phyloP scores from a whole-genome alignment of 2,329 filamentous ascomycete genomes.

The Emericellopsis cladophorae region DNA sequence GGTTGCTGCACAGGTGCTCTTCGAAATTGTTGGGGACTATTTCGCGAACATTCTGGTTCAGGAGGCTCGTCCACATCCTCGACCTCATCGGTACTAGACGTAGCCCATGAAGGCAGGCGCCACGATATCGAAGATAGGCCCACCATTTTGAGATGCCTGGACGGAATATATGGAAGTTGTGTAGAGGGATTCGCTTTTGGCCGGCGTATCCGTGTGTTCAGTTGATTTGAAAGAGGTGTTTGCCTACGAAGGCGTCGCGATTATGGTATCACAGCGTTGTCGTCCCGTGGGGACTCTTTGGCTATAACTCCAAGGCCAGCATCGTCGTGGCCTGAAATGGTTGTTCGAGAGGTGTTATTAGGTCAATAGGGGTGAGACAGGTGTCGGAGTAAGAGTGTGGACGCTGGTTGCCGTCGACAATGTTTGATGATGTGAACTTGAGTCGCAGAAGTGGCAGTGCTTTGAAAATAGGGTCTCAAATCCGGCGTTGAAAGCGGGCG shows the following conservation, averaged over 20 bases:
- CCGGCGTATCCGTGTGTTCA: background rate
- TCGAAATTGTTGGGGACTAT: conserved; percentile 25
- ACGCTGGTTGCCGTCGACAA: background rate
- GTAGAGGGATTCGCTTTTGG: background rate
- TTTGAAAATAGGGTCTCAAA: background rate
- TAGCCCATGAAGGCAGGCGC: conserved; percentile 18
- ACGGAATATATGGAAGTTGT: conserved; percentile 6
- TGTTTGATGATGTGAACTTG: background rate
- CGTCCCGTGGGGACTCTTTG: conserved; percentile 5
- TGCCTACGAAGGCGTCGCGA: background rate
- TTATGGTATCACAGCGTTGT: background rate
- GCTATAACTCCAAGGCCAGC: conserved; percentile 15
- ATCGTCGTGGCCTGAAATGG: conserved; percentile 8
- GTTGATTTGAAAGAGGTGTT: background rate
- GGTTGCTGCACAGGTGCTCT: conserved; percentile 33
- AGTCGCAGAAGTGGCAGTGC: background rate
- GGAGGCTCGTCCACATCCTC: conserved; percentile 83
- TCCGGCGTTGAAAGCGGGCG: background rate
- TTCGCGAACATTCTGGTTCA: conserved; percentile 32
- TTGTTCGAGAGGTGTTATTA: too few relatives aligned
- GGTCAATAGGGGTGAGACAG: background rate
- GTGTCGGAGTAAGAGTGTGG: background rate
- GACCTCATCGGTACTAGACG: conserved; percentile 44
- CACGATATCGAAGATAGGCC: conserved; percentile 22
- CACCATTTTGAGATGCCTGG: conserved; percentile 17